Evolutionary conservation across 176 grass and related monocot genomes (phyloP), one percentile per base, ranked within the genome.

Genomic region (Chloris gayana): DNA sequence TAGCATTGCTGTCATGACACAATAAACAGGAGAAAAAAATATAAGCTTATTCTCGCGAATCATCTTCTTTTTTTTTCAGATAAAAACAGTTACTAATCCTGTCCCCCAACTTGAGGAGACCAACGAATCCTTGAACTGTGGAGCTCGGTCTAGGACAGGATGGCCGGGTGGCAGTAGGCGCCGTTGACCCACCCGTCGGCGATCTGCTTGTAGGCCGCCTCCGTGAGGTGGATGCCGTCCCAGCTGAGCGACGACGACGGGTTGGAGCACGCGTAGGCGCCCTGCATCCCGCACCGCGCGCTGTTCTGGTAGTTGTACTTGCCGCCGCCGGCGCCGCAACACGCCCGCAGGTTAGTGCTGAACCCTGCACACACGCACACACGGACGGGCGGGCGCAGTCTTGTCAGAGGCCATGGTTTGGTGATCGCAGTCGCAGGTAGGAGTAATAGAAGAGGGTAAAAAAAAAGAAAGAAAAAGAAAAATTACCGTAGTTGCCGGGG

Each of bases 161-260:
- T 90, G 34, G 85, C 67, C 37, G 94, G 94, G 79, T 79, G 81
- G 85, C 86, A 83, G 79, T 97, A 97, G 12, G 91, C 82, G 24
- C 94, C 94, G 47, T 79, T 89, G 84, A 94, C 50, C 94, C 94
- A 97, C 1, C 87, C 94, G 67, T 88, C 78, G 71, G 94, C 84
- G 87, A 97, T 94, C 78, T 88, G 56, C 73, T 73, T 87, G 79
- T 97, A 91, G 6, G 94, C 94, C 53, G 94, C 94, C 85, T 97
- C 94, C 7, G 94, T 97, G 2, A 97, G 77, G 76, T 97, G 94
- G 51, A 97, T 97, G 27, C 91, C 94, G 59, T 97, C 94, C 94
- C 94, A 97, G 80, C 91, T 97, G 24, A 97, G 64, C 53, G 92
- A 94, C 26, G 87, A 68, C 34, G 94, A 18, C 6, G 91, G 91